Conservation (phyloP, 192 early-diverging fungal genomes). For the Umbelopsis sp. region DNA sequence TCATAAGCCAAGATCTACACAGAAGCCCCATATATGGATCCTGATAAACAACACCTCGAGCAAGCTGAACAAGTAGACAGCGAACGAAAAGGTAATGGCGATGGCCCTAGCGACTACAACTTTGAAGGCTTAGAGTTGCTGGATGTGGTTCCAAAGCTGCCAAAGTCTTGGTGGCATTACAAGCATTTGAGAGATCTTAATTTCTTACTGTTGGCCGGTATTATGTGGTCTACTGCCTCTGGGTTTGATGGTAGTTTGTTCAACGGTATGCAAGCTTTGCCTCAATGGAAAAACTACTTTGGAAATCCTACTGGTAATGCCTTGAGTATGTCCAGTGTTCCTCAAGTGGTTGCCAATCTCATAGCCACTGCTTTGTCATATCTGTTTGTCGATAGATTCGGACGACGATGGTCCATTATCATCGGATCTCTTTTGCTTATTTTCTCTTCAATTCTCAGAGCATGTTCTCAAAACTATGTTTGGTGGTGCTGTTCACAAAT, state of each 20-base stretch:
- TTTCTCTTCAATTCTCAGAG: not conserved
- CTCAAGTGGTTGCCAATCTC: not conserved
- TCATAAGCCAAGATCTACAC: no score
- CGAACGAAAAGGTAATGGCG: no score
- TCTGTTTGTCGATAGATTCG: not conserved
- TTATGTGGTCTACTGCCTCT: not conserved
- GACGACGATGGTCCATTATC: not conserved
- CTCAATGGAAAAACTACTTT: no score
- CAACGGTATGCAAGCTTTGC: slow-evolving; percentile 1
- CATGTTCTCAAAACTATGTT: not conserved
- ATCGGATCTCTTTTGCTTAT: not conserved
- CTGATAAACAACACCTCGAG: no score
- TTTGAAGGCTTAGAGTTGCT: no score
- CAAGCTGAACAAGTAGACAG: no score
- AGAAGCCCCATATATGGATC: no score
- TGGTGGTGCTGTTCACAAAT: no score
- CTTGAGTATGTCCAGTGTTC: not conserved
- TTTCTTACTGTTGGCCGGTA: not conserved
- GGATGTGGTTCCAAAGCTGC: no score
- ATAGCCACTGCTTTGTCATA: not conserved
- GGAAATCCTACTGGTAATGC: not conserved
- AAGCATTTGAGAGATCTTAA: not conserved
- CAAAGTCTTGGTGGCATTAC: no score
- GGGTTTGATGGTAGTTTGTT: not conserved
- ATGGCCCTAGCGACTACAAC: no score